Conservation (phyloP, 257 asterid genomes). For the Nicotiana attenuata region DNA sequence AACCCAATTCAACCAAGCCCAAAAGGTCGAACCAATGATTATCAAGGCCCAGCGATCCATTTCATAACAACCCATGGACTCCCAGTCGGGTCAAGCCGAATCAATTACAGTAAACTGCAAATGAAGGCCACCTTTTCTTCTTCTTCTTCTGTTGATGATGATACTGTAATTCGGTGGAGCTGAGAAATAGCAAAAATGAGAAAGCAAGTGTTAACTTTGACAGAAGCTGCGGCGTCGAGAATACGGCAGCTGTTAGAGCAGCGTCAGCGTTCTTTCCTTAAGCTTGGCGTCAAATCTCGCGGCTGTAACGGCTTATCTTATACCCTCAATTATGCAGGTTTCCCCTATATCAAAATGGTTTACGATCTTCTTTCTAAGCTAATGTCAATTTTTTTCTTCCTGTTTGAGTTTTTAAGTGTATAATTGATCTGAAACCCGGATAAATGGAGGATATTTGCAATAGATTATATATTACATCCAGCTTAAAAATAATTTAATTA, state of each 20-base stretch:
- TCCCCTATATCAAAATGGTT: too few species aligned
- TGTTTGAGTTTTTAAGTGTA: not conserved
- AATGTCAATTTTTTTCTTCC: too few species aligned
- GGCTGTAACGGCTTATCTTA: conserved; percentile 98
- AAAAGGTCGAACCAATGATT: too few species aligned
- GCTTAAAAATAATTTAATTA: not conserved
- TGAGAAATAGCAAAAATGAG: conserved; percentile 37
- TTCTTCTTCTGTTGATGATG: not conserved
- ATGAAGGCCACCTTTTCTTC: not conserved
- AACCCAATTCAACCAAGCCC: too few species aligned
- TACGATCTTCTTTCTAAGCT: too few species aligned
- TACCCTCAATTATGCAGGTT: conserved; percentile 96
- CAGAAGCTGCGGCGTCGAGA: conserved; percentile 77
- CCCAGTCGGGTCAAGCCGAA: not conserved
- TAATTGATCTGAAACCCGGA: not conserved
- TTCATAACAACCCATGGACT: not conserved
- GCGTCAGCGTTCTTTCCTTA: conserved; percentile 82
- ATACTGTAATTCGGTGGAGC: not conserved
- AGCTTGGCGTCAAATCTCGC: conserved; percentile 96
- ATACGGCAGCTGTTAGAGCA: conserved; percentile 66
- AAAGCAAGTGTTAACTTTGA: conserved; percentile 74
- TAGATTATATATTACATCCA: not conserved
- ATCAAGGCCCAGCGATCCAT: not conserved
- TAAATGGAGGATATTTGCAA: not conserved
- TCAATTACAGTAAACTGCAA: not conserved